Evolutionary conservation across 139 green algal genomes (phyloP).

Genomic region (Raphidocelis subcapitata): DNA sequence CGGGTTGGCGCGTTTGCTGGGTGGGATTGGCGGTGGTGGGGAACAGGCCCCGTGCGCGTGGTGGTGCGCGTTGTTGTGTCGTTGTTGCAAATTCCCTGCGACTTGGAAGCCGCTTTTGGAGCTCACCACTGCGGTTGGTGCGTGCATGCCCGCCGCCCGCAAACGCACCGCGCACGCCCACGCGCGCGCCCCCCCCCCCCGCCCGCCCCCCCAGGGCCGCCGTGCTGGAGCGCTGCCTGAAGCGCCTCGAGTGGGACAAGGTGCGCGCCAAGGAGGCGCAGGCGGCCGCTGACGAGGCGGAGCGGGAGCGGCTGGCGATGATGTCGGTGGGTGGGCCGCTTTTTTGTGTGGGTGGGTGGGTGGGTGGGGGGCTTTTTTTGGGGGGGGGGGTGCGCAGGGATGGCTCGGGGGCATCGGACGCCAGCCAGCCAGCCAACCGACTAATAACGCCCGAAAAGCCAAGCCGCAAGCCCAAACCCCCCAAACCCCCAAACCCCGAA

Average conservation of each 20-base stretch:
- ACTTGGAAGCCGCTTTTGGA: too few relatives aligned
- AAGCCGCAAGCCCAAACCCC: too few relatives aligned
- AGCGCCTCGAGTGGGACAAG: slow-evolving; percentile 91
- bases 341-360: too few relatives aligned
- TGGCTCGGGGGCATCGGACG: background rate
- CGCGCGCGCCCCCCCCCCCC: background rate
- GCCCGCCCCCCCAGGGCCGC: slow-evolving; percentile 35
- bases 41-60: background rate
- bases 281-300: slow-evolving; percentile 67
- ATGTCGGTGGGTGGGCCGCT: slow-evolving; percentile 54
- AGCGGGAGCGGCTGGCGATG: slow-evolving; percentile 89
- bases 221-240: slow-evolving; percentile 80
- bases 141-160: too few relatives aligned
- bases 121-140: too few relatives aligned
- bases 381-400: too few relatives aligned
- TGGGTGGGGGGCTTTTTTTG: too few relatives aligned
- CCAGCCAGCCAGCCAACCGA: too few relatives aligned
- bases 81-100: too few relatives aligned
- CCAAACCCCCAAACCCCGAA: background rate
- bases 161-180: background rate
- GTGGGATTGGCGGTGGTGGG: background rate
- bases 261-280: slow-evolving; percentile 68
- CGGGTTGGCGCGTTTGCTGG: too few relatives aligned
- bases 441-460: too few relatives aligned
- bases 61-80: background rate